phyloP scores from a whole-genome alignment of 2,329 filamentous ascomycete genomes.

The Aspergillus fischeri region DNA sequence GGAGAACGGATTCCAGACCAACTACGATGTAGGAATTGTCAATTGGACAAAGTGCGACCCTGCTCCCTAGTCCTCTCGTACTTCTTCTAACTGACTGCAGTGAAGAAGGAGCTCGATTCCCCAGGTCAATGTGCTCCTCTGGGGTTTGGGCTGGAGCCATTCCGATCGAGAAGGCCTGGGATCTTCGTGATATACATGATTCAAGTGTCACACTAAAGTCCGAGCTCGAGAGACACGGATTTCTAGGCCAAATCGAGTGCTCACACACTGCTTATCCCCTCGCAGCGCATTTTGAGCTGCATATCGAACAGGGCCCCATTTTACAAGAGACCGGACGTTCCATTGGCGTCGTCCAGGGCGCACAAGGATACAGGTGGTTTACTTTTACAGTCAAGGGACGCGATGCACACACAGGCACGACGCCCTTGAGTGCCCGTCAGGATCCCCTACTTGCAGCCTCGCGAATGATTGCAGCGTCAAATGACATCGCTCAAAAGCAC shows the following conservation, averaged over 20 bases:
- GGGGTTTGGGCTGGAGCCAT: conserved; percentile 69
- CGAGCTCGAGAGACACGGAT: conserved; percentile 65
- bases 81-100: conserved; percentile 34
- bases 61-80: neutral
- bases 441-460: conserved; percentile 63
- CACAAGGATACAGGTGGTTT: conserved; percentile 68
- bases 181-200: conserved; percentile 55
- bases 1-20: conserved; percentile 62
- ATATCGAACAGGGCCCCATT: conserved; percentile 75
- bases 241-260: conserved; percentile 55
- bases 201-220: conserved; percentile 54
- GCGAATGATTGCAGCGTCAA: conserved; percentile 60
- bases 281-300: conserved; percentile 72
- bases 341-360: conserved; percentile 63
- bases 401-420: conserved; percentile 68
- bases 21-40: conserved; percentile 64
- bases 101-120: conserved; percentile 74
- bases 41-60: conserved; percentile 45
- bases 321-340: conserved; percentile 58
- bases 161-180: conserved; percentile 56
- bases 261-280: conserved; percentile 57
- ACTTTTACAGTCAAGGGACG: conserved; percentile 60
- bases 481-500: conserved; percentile 55
- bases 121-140: conserved; percentile 66
- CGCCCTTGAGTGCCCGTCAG: conserved; percentile 56